Evolutionary conservation across 2,329 filamentous ascomycete genomes (phyloP).

Genomic region (Colletotrichum gigasporum): DNA sequence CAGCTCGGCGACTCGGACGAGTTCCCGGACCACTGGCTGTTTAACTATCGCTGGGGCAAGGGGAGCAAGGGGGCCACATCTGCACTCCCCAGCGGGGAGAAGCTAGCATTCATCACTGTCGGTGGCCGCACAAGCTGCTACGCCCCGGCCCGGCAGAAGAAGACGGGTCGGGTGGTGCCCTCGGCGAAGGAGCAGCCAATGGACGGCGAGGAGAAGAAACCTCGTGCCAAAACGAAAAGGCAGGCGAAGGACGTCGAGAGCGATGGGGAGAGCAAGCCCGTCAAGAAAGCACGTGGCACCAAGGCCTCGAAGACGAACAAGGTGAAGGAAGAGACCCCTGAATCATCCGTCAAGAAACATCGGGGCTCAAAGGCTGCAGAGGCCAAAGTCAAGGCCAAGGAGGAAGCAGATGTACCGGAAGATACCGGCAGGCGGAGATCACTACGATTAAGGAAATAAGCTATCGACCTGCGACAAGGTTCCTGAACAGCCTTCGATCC

Average conservation of each 20-base stretch:
- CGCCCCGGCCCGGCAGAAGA: slow-evolving; percentile 87
- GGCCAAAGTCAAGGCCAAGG: slow-evolving; percentile 14
- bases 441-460: slow-evolving; percentile 36
- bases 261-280: slow-evolving; percentile 38
- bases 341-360: slow-evolving; percentile 34
- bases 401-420: slow-evolving; percentile 23
- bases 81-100: slow-evolving; percentile 83
- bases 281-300: slow-evolving; percentile 39
- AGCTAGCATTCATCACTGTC: slow-evolving; percentile 86
- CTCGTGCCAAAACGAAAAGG: slow-evolving; percentile 34
- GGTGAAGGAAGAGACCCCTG: slow-evolving; percentile 22
- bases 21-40: slow-evolving; percentile 90
- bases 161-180: slow-evolving; percentile 59
- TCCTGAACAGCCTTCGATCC: not conserved
- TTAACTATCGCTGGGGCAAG: slow-evolving; percentile 90
- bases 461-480: too few relatives aligned
- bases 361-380: slow-evolving; percentile 36
- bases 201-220: slow-evolving; percentile 40
- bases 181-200: slow-evolving; percentile 54
- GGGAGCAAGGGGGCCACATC: slow-evolving; percentile 77
- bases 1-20: slow-evolving; percentile 81
- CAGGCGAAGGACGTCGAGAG: slow-evolving; percentile 38
- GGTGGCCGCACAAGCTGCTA: slow-evolving; percentile 92
- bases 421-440: slow-evolving; percentile 39
- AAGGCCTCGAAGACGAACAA: slow-evolving; percentile 35